Base-by-base conservation (phyloP, 164 flowering plant species). In the Santalum album region DNA sequence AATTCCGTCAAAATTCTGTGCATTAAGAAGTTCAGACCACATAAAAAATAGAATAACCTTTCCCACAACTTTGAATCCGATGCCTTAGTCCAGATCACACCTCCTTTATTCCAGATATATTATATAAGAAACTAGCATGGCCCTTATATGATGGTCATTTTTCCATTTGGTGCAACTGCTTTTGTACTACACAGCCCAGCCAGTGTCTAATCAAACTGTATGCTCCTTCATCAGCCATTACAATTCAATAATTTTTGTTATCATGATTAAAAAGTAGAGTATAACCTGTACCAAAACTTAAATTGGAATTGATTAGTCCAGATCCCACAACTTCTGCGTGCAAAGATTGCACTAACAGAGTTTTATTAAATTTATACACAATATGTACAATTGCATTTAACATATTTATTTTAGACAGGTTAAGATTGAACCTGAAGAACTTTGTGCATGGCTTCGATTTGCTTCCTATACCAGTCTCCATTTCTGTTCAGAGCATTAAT, bases 381-480 rank as follows among this genome's bases (percentile, higher is more conserved):
- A 60, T 45, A 66, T 55, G 45, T 59, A 66, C 64, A 67, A 49
- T 63, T 58, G 65, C 63, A 72, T 57, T 73, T 62, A 27, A 22
- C 49, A 58, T 53, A 67, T 67, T 68, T 62, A 71, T 76, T 60
- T 79, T 79, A 69, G 70, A 70, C 62, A 68, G 58, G 82, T 81
- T 78, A 69, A 76, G 86, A 86, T 84, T 64, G 77, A 86, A 90
- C 98, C 98, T 90, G 98, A 87, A 91, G 88, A 91, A 91, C 82
- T 91, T 91, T 72, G 90, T 91, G 96, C 98, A 91, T 68, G 98
- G 96, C 98, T 88, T 91, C 74, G 98, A 86, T 90, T 90, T 90
- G 96, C 96, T 87, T 86, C 96, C 96, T 86, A 86, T 70, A 88
- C 92, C 92, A 82, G 92, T 66, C 78, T 91, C 96, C 92, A 38